Evolutionary conservation across 306 rosid species (phyloP).

Genomic region (Boehmeria nivea): DNA sequence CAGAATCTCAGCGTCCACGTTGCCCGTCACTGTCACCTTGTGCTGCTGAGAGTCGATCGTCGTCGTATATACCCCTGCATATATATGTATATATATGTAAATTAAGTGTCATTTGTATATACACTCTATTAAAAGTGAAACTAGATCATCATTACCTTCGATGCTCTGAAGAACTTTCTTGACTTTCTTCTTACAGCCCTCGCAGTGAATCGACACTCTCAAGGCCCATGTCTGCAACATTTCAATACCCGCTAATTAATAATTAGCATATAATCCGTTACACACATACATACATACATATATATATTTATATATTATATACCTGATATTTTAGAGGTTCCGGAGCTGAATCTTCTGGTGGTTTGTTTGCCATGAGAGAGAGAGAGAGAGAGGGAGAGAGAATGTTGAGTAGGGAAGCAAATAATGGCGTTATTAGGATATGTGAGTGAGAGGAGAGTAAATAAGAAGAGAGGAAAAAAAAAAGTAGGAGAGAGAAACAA

Average conservation of each 20-base stretch:
- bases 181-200: slow-evolving; percentile 80
- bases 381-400: slow-evolving; percentile 15
- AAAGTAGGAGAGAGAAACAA: slow-evolving; percentile 4
- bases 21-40: slow-evolving; percentile 81
- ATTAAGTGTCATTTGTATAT: background rate
- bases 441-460: slow-evolving; percentile 5
- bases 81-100: background rate
- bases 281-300: background rate
- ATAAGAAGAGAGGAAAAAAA: slow-evolving; percentile 19
- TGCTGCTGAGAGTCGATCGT: slow-evolving; percentile 66
- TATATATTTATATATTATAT: background rate
- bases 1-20: slow-evolving; percentile 66
- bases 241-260: background rate
- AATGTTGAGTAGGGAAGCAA: slow-evolving; percentile 14
- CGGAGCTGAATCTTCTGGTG: slow-evolving; percentile 38
- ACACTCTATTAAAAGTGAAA: background rate
- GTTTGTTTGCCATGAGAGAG: slow-evolving; percentile 54
- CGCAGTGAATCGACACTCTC: slow-evolving; percentile 88
- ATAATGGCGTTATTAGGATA: slow-evolving; percentile 9
- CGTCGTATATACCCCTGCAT: slow-evolving; percentile 66
- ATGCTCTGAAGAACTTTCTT: slow-evolving; percentile 77
- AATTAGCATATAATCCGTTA: background rate
- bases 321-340: slow-evolving; percentile 71
- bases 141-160: slow-evolving; percentile 40
- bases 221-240: slow-evolving; percentile 76